Conservation (phyloP, 768 basidiomycete species). For the Boletus tylopilopsis region DNA sequence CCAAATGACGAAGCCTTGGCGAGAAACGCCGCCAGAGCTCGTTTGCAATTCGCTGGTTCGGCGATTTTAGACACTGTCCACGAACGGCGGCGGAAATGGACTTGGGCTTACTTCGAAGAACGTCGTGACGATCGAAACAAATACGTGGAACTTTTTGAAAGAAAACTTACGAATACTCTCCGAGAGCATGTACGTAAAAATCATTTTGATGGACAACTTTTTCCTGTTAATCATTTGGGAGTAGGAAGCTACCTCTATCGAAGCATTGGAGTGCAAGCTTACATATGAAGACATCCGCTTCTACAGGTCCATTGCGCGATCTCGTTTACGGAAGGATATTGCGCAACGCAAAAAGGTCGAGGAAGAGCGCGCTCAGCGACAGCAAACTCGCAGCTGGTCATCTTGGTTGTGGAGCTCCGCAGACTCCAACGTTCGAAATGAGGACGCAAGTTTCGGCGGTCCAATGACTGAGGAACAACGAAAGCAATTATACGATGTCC, state of each 20-base stretch:
- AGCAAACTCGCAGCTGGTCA: constrained; percentile 55
- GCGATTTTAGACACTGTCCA: constrained; percentile 83
- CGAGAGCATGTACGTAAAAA: constrained; percentile 46
- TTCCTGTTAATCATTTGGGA: background rate
- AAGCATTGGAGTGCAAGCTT: constrained; percentile 74
- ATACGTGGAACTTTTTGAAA: constrained; percentile 85
- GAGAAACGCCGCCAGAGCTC: constrained; percentile 58
- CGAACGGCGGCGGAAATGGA: constrained; percentile 82
- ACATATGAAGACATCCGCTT: constrained; percentile 95
- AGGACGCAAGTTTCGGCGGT: constrained; percentile 57
- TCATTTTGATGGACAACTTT: background rate
- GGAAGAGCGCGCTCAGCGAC: constrained; percentile 60
- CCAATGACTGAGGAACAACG: constrained; percentile 88
- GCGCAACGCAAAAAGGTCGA: constrained; percentile 62
- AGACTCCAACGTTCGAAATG: constrained; percentile 33
- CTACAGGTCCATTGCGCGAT: constrained; percentile 92
- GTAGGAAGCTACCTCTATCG: constrained; percentile 53
- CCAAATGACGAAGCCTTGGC: constrained; percentile 60
- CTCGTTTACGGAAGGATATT: constrained; percentile 80
- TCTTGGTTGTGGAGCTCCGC: constrained; percentile 85
- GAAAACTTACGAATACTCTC: constrained; percentile 55
- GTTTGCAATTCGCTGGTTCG: constrained; percentile 72
- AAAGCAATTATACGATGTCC: constrained; percentile 81
- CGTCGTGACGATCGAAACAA: constrained; percentile 81
- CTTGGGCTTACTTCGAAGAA: constrained; percentile 87